Evolutionary conservation across 1,139 yeast species (phyloP).

Genomic region (Debaryomyces psychrophilus): DNA sequence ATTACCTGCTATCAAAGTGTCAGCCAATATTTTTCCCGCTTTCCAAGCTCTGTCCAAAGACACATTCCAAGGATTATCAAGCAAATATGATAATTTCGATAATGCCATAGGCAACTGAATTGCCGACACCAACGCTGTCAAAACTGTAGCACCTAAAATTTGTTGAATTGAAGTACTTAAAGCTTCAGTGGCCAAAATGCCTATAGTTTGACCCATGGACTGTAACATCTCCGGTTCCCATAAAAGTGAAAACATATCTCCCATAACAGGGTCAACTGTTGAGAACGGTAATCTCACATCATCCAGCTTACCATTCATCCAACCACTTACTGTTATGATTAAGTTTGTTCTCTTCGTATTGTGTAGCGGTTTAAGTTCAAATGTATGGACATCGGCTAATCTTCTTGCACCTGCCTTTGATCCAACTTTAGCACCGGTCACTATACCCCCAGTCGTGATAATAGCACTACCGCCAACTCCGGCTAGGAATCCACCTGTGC

Average conservation of each 20-base stretch:
- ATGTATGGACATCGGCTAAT: slow-evolving; percentile 89
- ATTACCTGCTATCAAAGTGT: slow-evolving; percentile 82
- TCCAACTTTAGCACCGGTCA: slow-evolving; percentile 90
- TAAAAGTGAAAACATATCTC: slow-evolving; percentile 84
- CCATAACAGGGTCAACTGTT: slow-evolving; percentile 96
- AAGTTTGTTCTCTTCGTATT: slow-evolving; percentile 87
- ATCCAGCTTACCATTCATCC: slow-evolving; percentile 96
- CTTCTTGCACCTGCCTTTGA: slow-evolving; percentile 81
- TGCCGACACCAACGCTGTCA: slow-evolving; percentile 95
- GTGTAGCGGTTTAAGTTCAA: slow-evolving; percentile 90
- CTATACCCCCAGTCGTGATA: slow-evolving; percentile 89
- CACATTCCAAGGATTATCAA: slow-evolving; percentile 98
- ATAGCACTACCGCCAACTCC: slow-evolving; percentile 97
- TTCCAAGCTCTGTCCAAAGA: slow-evolving; percentile 97
- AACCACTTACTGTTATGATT: slow-evolving; percentile 91
- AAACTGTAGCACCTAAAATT: slow-evolving; percentile 86
- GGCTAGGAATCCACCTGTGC: slow-evolving; percentile 88
- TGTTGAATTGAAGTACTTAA: slow-evolving; percentile 93
- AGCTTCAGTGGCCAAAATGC: slow-evolving; percentile 91
- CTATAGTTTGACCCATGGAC: slow-evolving; percentile 94
- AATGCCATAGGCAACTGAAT: slow-evolving; percentile 91
- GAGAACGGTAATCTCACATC: slow-evolving; percentile 96
- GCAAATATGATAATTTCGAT: slow-evolving; percentile 82
- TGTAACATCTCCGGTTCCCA: slow-evolving; percentile 99
- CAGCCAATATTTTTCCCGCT: slow-evolving; percentile 91